Conservation (phyloP, 73 alveolate genomes). For the Halteria grandinella region DNA sequence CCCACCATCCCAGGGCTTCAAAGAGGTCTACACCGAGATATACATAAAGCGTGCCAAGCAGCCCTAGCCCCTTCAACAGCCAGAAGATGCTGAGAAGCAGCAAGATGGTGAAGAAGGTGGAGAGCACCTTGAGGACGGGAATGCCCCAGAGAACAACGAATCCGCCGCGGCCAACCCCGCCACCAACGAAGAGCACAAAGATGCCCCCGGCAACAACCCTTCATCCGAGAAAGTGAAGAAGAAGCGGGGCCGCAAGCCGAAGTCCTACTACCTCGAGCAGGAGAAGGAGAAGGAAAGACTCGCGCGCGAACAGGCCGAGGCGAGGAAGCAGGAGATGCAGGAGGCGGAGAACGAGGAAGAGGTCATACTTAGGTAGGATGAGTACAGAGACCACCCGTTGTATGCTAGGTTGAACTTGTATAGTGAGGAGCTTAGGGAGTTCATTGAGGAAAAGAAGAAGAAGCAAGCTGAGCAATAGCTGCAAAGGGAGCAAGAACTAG, state of each 20-base stretch:
- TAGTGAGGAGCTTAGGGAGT: conserved; percentile 32
- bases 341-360: conserved; percentile 50
- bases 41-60: conserved; percentile 17
- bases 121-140: conserved; percentile 11
- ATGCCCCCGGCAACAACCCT: not conserved
- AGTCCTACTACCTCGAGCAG: conserved; percentile 40
- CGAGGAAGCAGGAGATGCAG: conserved; percentile 26
- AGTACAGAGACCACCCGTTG: conserved; percentile 41
- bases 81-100: conserved; percentile 16
- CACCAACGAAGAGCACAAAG: conserved; percentile 3
- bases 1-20: conserved; percentile 53
- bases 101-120: conserved; percentile 1
- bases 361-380: conserved; percentile 10
- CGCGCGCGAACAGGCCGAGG: not conserved
- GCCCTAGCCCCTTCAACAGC: not conserved
- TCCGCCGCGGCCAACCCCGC: conserved; percentile 7
- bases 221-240: conserved; percentile 19
- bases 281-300: conserved; percentile 21
- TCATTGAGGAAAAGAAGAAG: conserved; percentile 36
- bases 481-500: not conserved
- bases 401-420: not conserved
- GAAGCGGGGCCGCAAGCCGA: conserved; percentile 58
- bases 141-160: not conserved
- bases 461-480: not conserved
- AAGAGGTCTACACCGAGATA: conserved; percentile 44